Percentiles rank a stretch among this genome's conserved stretches.
phyloP scores from a whole-genome alignment of 140 eudicot genomes.

The Anethum foeniculum region DNA sequence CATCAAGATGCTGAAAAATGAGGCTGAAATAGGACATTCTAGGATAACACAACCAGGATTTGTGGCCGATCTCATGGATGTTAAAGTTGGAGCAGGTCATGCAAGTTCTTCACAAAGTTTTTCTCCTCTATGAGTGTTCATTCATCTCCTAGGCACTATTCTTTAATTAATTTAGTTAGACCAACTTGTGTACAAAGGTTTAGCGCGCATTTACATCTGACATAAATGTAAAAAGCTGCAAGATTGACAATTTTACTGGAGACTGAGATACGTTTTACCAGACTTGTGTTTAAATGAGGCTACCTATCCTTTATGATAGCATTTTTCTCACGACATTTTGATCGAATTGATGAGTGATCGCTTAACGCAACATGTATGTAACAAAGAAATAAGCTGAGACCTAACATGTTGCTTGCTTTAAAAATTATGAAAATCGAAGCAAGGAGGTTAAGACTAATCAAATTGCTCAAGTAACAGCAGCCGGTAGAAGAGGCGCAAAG shows the following conservation, averaged over 20 bases:
- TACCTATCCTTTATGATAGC: not conserved
- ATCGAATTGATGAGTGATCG: not conserved
- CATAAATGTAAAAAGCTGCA: not conserved
- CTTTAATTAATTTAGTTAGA: constrained; percentile 5
- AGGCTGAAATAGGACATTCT: not conserved
- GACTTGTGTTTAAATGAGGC: not conserved
- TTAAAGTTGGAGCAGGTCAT: constrained; percentile 39
- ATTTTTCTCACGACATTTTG: not conserved
- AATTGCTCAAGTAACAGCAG: not conserved
- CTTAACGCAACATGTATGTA: not conserved
- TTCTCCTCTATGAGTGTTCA: constrained; percentile 14
- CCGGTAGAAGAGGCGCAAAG: not conserved
- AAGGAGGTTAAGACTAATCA: not conserved
- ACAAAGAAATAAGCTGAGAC: not conserved
- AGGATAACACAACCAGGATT: constrained; percentile 13
- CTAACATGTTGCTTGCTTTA: not conserved
- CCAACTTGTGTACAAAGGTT: constrained; percentile 9
- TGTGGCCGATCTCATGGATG: constrained; percentile 35
- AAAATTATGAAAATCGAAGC: not conserved
- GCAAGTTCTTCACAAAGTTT: constrained; percentile 30
- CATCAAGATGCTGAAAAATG: constrained; percentile 39
- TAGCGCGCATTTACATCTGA: not conserved
- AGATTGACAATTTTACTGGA: not conserved
- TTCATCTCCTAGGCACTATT: constrained; percentile 1
- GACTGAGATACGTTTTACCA: not conserved